Percentiles rank a stretch among this genome's conserved stretches.
Evolutionary conservation across 768 basidiomycete genomes (phyloP).

Genomic region (Phanerodontia chrysosporium): DNA sequence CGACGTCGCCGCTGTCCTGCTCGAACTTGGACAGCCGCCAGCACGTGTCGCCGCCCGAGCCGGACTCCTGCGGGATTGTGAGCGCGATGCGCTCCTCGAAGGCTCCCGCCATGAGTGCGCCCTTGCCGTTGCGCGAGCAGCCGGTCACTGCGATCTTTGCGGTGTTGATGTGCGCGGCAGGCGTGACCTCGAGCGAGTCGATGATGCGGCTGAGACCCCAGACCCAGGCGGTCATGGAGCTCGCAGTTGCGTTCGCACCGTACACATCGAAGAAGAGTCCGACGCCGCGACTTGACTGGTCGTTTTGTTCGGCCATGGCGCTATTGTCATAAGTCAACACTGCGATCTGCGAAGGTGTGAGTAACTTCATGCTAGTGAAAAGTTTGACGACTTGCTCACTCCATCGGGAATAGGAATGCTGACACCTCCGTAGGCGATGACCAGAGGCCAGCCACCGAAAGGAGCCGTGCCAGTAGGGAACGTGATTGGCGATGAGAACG

Average conservation of each 20-base stretch:
- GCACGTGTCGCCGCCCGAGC: conserved; percentile 55
- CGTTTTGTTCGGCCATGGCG: conserved; percentile 48
- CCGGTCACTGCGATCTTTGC: conserved; percentile 51
- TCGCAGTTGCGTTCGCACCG: conserved; percentile 41
- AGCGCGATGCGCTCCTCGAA: conserved; percentile 56
- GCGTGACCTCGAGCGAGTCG: conserved; percentile 51
- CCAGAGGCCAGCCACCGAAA: conserved; percentile 36
- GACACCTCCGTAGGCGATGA: conserved; percentile 48
- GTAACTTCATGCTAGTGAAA: background rate
- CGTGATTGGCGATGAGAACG: conserved; percentile 43
- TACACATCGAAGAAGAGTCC: conserved; percentile 59
- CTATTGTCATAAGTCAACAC: conserved; percentile 51
- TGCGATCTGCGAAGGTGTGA: conserved; percentile 29
- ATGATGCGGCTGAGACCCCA: conserved; percentile 60
- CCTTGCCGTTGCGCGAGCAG: conserved; percentile 60
- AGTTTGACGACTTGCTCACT: conserved; percentile 14
- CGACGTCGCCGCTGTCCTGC: conserved; percentile 36
- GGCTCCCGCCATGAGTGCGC: conserved; percentile 54
- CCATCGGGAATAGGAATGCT: conserved; percentile 31
- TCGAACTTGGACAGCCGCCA: conserved; percentile 55
- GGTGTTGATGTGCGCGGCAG: conserved; percentile 43
- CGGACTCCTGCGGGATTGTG: conserved; percentile 61
- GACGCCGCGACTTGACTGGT: conserved; percentile 41
- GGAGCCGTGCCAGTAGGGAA: conserved; percentile 42
- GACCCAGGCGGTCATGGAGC: conserved; percentile 58